A percentile compares a stretch with the other conserved stretches of the same genome.
These are phyloP conservation scores for Pleomassaria siparia DNA, from an alignment of 2,329 filamentous ascomycete species.

Conservation along the genomic window DNA sequence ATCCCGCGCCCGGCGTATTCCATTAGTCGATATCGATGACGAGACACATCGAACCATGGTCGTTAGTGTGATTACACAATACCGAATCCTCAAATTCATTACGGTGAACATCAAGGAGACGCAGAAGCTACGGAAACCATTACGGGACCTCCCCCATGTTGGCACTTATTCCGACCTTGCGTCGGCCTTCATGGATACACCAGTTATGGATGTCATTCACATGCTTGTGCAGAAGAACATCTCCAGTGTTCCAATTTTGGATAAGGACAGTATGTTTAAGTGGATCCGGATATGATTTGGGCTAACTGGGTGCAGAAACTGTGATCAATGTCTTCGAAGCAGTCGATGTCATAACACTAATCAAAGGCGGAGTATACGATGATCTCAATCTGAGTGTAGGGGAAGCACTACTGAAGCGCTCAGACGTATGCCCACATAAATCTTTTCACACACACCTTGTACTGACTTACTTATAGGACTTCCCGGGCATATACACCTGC, in stretches of 20 bases:
- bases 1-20: slow-evolving; percentile 89
- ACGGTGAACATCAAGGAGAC: slow-evolving; percentile 93
- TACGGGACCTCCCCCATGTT: slow-evolving; percentile 79
- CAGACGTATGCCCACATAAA: slow-evolving; percentile 58
- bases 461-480: slow-evolving; percentile 62
- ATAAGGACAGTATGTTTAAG: slow-evolving; percentile 61
- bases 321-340: slow-evolving; percentile 97
- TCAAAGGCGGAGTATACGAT: slow-evolving; percentile 91
- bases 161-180: slow-evolving; percentile 81
- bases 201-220: slow-evolving; percentile 92
- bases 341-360: slow-evolving; percentile 93
- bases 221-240: slow-evolving; percentile 91
- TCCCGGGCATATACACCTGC: slow-evolving; percentile 96
- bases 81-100: slow-evolving; percentile 97
- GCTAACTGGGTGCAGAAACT: slow-evolving; percentile 48
- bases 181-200: slow-evolving; percentile 83
- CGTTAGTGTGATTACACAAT: slow-evolving; percentile 96
- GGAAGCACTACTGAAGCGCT: slow-evolving; percentile 81
- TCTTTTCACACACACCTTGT: background rate
- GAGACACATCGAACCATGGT: slow-evolving; percentile 92
- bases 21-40: slow-evolving; percentile 88
- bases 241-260: slow-evolving; percentile 90
- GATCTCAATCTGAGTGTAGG: slow-evolving; percentile 84
- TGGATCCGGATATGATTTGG: background rate
- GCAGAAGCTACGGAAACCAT: slow-evolving; percentile 81